Evolutionary conservation across 2,329 filamentous ascomycete species (phyloP), one percentile per base, ranked within the genome.

Genomic region (Simplicillium aogashimaense): DNA sequence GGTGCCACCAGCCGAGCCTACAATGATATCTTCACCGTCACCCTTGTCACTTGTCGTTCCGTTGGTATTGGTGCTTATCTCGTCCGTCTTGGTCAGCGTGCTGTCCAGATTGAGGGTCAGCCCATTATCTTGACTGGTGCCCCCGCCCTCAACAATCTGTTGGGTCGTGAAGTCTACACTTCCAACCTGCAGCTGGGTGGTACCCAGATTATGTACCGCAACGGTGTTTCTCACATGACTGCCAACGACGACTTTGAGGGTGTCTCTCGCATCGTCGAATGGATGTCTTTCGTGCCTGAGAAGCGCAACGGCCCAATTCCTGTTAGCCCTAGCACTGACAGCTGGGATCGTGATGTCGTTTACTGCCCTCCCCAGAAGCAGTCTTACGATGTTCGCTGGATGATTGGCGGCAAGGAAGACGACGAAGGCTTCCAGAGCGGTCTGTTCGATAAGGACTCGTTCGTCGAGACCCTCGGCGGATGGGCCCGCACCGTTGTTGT

Each of bases 181-280:
- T 97, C 92, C 45, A 98, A 98, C 76, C 69, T 98, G 58, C 92
- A 98, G 72, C 86, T 98, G 49, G 92, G 92, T 80, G 92, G 92
- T 53, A 98, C 92, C n/a, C 92, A 98, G 67, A 98, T 98, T 76
- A 98, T 98, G 92, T 97, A 98, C 79, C 89, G 86, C 70, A 98
- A 98, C 62, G 92, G 92, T 78, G 92, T 98, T 33, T 97, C 92
- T 16, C 92, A 98, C 72, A 90, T 97, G 86, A 95, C 90, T 51
- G 92, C 92, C 55, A 85, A 83, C 52, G 90, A 98, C 57, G 92
- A 98, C 69, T 97, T 98, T 54, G 89, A 90, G 56, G 92, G 92
- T 77, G 86, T 98, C 16, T 88, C 86, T 55, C 94, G 94, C 75
- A 97, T 98, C 58, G 87, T 97, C 37, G 84, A 94, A 61, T 98